Evolutionary conservation across 2,329 filamentous ascomycete species (phyloP).

Genomic region (Ilyonectria sp.): DNA sequence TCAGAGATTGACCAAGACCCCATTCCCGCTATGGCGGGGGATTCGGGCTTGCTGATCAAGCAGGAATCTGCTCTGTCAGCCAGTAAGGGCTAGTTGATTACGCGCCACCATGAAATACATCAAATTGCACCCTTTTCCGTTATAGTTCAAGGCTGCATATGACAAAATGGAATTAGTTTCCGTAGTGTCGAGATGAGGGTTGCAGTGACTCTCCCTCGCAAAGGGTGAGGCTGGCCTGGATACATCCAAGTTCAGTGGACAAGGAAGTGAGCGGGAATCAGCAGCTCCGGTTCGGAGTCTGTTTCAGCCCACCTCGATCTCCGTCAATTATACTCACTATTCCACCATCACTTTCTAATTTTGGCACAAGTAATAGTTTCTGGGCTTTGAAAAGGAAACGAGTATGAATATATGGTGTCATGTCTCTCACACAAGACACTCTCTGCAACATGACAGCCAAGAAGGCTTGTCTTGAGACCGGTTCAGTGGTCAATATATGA

Average conservation of each 20-base stretch:
- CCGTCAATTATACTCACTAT: background rate
- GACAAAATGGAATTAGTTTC: background rate
- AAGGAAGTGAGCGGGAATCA: background rate
- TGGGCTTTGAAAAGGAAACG: background rate
- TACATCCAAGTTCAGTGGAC: background rate
- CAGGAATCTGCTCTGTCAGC: constrained; percentile 3
- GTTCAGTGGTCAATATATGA: background rate
- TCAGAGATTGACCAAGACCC: background rate
- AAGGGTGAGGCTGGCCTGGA: background rate
- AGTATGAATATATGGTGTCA: too few relatives aligned
- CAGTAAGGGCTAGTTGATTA: background rate
- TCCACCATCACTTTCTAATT: background rate
- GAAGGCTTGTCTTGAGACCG: background rate
- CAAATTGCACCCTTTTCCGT: background rate
- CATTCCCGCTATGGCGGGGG: background rate
- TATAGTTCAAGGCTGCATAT: background rate
- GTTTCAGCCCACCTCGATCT: background rate
- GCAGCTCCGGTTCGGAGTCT: background rate
- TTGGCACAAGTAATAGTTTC: background rate
- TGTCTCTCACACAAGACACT: background rate
- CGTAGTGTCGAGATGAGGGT: background rate
- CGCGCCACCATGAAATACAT: background rate
- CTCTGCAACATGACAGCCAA: background rate
- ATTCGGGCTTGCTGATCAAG: constrained; percentile 13
- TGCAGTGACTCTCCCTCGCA: background rate